Evolutionary conservation across 2,329 filamentous ascomycete species (phyloP).

Genomic region (Sporothrix schenckii): DNA sequence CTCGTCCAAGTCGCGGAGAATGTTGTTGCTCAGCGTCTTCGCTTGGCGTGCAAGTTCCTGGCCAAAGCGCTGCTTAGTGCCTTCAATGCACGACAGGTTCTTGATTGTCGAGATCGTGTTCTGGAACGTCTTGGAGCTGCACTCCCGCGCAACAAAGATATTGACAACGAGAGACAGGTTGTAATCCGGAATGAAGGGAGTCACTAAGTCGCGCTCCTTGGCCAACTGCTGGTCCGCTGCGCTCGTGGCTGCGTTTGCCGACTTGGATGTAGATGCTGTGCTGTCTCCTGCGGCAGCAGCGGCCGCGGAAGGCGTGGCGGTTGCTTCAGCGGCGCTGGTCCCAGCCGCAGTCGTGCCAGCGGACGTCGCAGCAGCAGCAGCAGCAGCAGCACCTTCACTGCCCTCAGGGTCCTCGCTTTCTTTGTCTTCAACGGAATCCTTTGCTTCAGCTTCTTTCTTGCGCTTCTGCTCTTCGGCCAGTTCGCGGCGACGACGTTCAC

Average conservation of each 20-base stretch:
- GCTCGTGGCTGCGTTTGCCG: constrained; percentile 40
- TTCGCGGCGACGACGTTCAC: constrained; percentile 82
- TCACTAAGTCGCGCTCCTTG: constrained; percentile 65
- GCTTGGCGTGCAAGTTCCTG: constrained; percentile 88
- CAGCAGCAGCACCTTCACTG: constrained; percentile 23
- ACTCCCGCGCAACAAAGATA: constrained; percentile 93
- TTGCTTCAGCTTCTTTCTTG: constrained; percentile 38
- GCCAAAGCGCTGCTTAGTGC: constrained; percentile 88
- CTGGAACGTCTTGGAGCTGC: constrained; percentile 95
- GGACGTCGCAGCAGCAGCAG: constrained; percentile 28
- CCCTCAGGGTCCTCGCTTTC: neutral
- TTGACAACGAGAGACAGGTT: constrained; percentile 95
- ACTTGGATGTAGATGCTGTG: constrained; percentile 32
- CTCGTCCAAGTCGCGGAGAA: constrained; percentile 80
- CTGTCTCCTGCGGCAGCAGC: neutral
- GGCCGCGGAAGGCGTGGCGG: neutral
- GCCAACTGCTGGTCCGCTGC: constrained; percentile 48
- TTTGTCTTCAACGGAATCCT: constrained; percentile 34
- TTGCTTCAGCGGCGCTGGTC: neutral
- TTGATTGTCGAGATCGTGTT: constrained; percentile 99
- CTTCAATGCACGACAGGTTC: constrained; percentile 91
- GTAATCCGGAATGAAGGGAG: constrained; percentile 82
- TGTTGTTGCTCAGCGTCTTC: constrained; percentile 78
- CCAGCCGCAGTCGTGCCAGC: neutral
- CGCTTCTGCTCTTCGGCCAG: constrained; percentile 44